Conservation (phyloP, 495 filamentous ascomycete genomes). For the Trichoderma parareesei region DNA sequence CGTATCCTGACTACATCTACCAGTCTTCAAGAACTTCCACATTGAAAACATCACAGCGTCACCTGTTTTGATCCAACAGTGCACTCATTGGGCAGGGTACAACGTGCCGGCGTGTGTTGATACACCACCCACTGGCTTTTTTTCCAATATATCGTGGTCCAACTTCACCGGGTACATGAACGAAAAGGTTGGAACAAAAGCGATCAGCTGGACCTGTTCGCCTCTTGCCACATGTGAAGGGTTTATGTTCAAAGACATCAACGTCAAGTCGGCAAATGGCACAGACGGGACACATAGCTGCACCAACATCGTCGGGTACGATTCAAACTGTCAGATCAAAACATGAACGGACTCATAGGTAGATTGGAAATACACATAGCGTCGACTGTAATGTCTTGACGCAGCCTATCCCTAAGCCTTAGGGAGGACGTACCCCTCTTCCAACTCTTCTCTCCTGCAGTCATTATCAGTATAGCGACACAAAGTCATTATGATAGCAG, state of each 20-base stretch:
- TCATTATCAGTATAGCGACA: too few species aligned
- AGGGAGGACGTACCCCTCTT: neutral
- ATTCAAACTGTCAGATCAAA: neutral
- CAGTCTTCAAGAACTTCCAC: conserved; percentile 10
- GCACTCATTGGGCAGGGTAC: conserved; percentile 10
- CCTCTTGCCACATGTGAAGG: conserved; percentile 4
- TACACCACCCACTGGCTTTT: neutral
- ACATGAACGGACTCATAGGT: neutral
- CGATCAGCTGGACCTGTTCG: conserved; percentile 2
- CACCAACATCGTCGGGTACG: conserved; percentile 5
- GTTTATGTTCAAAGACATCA: conserved; percentile 8
- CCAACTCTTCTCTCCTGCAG: neutral
- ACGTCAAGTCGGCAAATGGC: conserved; percentile 3
- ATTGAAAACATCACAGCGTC: conserved; percentile 7
- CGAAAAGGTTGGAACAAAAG: conserved; percentile 5
- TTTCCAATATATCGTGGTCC: conserved; percentile 5
- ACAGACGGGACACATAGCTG: neutral
- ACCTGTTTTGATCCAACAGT: conserved; percentile 8
- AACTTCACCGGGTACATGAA: conserved; percentile 11
- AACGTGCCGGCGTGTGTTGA: conserved; percentile 4
- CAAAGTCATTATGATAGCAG: neutral
- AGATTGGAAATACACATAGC: neutral
- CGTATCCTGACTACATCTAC: neutral
- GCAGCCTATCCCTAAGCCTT: neutral
- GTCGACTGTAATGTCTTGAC: too few species aligned